Conservation (phyloP, 192 early-diverging fungal species). For the Paraglomus brasilianum region DNA sequence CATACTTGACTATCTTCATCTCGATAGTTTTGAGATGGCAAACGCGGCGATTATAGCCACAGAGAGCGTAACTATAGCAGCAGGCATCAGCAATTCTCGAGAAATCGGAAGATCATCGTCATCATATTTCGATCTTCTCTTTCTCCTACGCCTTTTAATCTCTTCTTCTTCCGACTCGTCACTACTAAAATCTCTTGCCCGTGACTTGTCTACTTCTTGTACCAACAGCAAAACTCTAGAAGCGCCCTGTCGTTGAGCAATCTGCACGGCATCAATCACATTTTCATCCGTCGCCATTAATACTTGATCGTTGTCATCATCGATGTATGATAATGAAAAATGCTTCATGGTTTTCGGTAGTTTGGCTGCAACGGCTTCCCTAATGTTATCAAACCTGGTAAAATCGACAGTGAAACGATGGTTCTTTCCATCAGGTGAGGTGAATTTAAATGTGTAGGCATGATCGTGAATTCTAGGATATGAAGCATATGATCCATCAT, state of each 20-base stretch:
- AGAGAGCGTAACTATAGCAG: slow-evolving; percentile 51
- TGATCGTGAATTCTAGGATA: slow-evolving; percentile 41
- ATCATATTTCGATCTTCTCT: slow-evolving; percentile 31
- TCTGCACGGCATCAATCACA: slow-evolving; percentile 77
- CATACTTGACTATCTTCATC: no score
- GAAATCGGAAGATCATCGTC: slow-evolving; percentile 35
- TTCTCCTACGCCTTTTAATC: not conserved
- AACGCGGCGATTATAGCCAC: slow-evolving; percentile 56
- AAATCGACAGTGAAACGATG: slow-evolving; percentile 70
- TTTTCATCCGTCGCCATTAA: slow-evolving; percentile 76
- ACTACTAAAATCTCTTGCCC: not conserved
- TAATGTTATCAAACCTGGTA: slow-evolving; percentile 52
- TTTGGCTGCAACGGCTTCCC: slow-evolving; percentile 58
- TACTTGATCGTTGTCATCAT: slow-evolving; percentile 90
- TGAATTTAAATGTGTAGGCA: slow-evolving; percentile 75
- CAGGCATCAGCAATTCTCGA: slow-evolving; percentile 53
- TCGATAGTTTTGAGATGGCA: slow-evolving; percentile 35
- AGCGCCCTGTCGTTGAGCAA: slow-evolving; percentile 76
- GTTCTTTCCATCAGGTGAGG: slow-evolving; percentile 65
- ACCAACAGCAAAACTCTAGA: slow-evolving; percentile 74
- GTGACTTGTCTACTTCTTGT: slow-evolving; percentile 34
- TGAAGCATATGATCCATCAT: slow-evolving; percentile 42
- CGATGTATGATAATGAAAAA: slow-evolving; percentile 74
- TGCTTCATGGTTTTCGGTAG: slow-evolving; percentile 43
- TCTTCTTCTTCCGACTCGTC: slow-evolving; percentile 9